Percentiles rank a stretch among this genome's conserved stretches.
Conservation (phyloP, 352 stramenopile species). For the Pythium apleroticum region DNA sequence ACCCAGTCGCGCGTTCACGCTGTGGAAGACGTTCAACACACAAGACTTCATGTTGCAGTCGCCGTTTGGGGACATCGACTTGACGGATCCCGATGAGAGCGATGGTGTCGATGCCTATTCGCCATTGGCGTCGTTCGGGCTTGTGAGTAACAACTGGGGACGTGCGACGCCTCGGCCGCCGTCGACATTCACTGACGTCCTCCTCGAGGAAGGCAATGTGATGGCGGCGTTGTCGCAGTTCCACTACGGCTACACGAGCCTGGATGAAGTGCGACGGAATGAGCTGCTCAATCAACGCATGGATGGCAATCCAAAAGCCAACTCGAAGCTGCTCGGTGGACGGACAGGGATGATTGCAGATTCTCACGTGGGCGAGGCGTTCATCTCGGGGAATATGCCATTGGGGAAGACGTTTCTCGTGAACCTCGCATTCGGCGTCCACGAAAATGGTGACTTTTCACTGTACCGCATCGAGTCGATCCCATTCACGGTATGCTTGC, state of each 20-base stretch:
- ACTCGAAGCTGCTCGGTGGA: constrained; percentile 60
- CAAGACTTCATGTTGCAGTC: constrained; percentile 35
- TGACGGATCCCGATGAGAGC: neutral
- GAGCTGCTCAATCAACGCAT: constrained; percentile 70
- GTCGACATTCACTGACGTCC: constrained; percentile 41
- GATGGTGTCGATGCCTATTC: neutral
- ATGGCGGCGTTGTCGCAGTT: constrained; percentile 68
- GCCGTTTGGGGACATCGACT: constrained; percentile 1
- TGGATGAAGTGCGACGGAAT: constrained; percentile 54
- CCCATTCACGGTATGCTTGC: constrained; percentile 61
- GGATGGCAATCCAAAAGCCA: constrained; percentile 56
- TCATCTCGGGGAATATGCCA: constrained; percentile 58
- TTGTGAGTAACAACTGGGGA: constrained; percentile 31
- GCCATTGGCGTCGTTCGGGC: constrained; percentile 31
- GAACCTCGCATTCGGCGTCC: constrained; percentile 61
- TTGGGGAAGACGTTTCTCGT: constrained; percentile 66
- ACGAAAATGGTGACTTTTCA: constrained; percentile 70
- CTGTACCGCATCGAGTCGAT: constrained; percentile 70
- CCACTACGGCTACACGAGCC: constrained; percentile 62
- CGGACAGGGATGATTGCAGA: constrained; percentile 54
- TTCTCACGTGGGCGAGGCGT: constrained; percentile 59
- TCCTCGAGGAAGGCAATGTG: constrained; percentile 71
- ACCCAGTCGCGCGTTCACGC: constrained; percentile 48
- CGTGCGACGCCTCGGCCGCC: constrained; percentile 19
- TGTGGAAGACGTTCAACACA: constrained; percentile 63